Conservation (phyloP, 768 basidiomycete species). For the Boletus rufocinnamomeus region DNA sequence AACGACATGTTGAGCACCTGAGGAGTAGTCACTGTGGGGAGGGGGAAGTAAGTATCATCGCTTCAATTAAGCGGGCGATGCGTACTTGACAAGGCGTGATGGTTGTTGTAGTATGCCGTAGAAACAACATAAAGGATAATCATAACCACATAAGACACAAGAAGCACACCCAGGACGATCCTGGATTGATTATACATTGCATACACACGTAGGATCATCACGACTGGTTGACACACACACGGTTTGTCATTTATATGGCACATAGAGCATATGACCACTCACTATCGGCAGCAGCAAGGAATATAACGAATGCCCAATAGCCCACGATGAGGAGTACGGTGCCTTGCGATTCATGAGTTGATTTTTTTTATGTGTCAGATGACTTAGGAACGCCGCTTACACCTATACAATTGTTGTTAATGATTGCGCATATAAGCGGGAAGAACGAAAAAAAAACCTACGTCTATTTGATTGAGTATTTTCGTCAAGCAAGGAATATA, state of each 20-base stretch:
- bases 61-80: background rate
- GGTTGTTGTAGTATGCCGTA: slow-evolving; percentile 1
- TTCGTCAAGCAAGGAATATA: background rate
- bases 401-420: slow-evolving; percentile 14
- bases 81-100: background rate
- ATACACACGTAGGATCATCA: slow-evolving; percentile 30
- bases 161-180: slow-evolving; percentile 16
- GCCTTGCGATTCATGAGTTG: slow-evolving; percentile 11
- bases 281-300: slow-evolving; percentile 23
- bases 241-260: background rate
- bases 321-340: background rate
- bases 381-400: slow-evolving; percentile 5
- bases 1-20: background rate
- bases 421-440: too few species aligned
- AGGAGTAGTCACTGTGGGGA: background rate
- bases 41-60: background rate
- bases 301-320: slow-evolving; percentile 7
- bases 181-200: slow-evolving; percentile 24
- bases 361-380: background rate
- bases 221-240: slow-evolving; percentile 5
- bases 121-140: slow-evolving; percentile 1
- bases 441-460: slow-evolving; percentile 9
- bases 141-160: slow-evolving; percentile 12
- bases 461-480: slow-evolving; percentile 9
- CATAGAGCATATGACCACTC: slow-evolving; percentile 1